Base-by-base conservation (phyloP, 2,329 filamentous ascomycete species). In the Hymenoscyphus infarciens region DNA sequence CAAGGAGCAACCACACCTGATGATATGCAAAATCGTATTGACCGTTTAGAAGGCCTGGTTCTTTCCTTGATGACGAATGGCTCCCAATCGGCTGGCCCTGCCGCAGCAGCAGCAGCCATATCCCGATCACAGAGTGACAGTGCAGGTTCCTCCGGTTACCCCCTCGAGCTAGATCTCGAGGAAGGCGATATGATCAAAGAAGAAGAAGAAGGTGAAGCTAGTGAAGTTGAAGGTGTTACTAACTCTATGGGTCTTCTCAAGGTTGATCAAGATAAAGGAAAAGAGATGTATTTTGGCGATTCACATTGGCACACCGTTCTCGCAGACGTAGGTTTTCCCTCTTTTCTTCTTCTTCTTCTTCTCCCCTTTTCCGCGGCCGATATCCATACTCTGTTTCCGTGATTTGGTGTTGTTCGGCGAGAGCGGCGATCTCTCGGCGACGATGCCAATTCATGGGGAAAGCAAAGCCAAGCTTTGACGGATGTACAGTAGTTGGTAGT, bases 21-120 rank as follows among this genome's bases (percentile, higher is more conserved):
- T 82, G 94, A 97, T 77, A 97, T 98, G 94, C 94, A 98, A 79
- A 96, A 96, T 74, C 90, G 95, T 75, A 98, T 98, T 78, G 93
- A 98, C 80, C 87, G 94, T 71, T 82, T 98, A 68, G 94, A 98
- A 82, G 90, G 91, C 70, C 80, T 98, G 75, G 94, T 98, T 65
- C 78, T 98, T 68, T 96, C 92, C 31, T 77, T 98, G 73, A 97
- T 98, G 94, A 94, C 94, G 73, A 93, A 91, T 75, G 91, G 91
- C 78, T 83, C 82, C n/a, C 81, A 84, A 67, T 82, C 84, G 61
- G 81, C 82, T 56, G 84, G 85, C 19, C 84, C 85, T 57, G 85
- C 85, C n/a, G 80, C 83, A 63, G 83, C 84, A 38, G 71, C 67
- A 5, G 69, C 75, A 27, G 70, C 73, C 7, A 82, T 87, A 39